These are phyloP conservation scores for Chalaropsis thielavioides DNA, from an alignment of 2,329 filamentous ascomycete species.

Conservation along the genomic window DNA sequence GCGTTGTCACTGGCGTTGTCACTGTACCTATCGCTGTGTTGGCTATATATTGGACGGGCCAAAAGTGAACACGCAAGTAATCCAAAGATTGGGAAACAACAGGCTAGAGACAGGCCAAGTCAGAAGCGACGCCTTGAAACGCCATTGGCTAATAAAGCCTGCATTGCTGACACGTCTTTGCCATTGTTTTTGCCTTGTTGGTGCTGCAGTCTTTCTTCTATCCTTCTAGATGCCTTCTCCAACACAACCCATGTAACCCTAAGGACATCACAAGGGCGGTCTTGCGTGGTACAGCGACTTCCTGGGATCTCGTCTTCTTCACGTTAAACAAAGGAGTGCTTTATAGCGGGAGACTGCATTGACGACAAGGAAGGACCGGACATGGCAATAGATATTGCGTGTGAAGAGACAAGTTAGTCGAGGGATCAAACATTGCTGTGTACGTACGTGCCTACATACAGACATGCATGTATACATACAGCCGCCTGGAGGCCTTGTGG, in stretches of 20 bases:
- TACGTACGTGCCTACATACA: background rate
- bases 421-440: background rate
- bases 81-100: background rate
- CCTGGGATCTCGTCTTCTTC: background rate
- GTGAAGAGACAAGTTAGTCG: background rate
- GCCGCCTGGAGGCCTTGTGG: background rate
- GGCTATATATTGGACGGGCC: background rate
- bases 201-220: background rate
- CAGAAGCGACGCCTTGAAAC: background rate
- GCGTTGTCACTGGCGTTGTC: background rate
- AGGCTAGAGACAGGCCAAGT: background rate
- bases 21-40: background rate
- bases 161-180: background rate
- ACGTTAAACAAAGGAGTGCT: background rate
- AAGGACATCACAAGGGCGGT: background rate
- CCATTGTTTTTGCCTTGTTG: background rate
- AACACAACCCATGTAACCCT: background rate
- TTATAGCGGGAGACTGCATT: background rate
- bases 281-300: background rate
- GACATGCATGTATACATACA: background rate
- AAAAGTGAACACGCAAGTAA: background rate
- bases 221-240: background rate
- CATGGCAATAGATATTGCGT: background rate
- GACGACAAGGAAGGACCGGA: background rate
- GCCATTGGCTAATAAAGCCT: background rate